A percentile compares a stretch with the other conserved stretches of the same genome.
phyloP scores from a whole-genome alignment of 129 eudicot species.

The Chrysanthemum makinoi region DNA sequence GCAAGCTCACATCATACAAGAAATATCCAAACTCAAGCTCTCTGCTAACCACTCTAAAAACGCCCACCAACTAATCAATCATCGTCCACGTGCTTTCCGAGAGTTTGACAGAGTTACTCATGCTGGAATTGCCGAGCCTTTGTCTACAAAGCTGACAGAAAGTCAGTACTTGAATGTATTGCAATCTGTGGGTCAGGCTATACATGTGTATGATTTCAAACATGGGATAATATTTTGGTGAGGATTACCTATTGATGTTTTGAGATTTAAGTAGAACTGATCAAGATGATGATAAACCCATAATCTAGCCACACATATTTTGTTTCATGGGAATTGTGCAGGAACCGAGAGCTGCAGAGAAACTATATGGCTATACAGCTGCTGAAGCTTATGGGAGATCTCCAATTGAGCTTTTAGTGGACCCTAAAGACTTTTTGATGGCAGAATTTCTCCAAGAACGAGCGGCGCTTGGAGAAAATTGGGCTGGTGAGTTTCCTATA shows the following conservation, averaged over 20 bases:
- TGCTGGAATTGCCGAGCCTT: conserved; percentile 1
- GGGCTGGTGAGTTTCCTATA: no score
- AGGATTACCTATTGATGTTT: neutral
- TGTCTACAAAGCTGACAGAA: neutral
- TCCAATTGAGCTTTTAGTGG: no score
- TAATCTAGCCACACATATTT: no score
- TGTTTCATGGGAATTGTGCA: no score
- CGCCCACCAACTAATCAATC: neutral
- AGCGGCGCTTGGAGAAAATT: no score
- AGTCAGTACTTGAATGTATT: conserved; percentile 67
- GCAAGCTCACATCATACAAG: conserved; percentile 54
- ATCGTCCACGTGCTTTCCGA: neutral
- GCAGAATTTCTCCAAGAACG: no score
- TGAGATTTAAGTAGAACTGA: no score
- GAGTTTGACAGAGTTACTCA: neutral
- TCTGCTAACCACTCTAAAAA: conserved; percentile 23
- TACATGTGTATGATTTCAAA: neutral
- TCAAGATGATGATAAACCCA: no score
- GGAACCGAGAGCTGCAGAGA: no score
- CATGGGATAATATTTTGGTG: conserved; percentile 7
- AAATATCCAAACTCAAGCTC: conserved; percentile 50
- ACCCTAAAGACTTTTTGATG: no score
- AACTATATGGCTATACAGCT: no score
- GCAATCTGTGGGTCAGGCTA: conserved; percentile 8
- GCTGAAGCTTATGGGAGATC: no score